Base-by-base conservation (phyloP, 306 rosid genomes). In the Comarum palustre region DNA sequence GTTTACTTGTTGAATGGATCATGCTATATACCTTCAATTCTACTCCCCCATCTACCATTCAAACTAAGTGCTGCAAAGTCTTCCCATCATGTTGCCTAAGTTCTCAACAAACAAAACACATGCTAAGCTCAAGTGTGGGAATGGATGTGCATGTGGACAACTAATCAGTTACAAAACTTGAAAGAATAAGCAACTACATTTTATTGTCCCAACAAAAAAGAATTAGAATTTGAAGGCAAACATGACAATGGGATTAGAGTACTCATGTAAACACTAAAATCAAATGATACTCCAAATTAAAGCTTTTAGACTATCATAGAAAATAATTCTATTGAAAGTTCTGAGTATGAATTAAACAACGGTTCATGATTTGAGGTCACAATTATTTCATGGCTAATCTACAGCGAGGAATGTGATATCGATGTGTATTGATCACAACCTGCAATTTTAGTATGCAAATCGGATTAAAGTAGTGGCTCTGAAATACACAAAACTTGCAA, bases 31-130 rank as follows among this genome's bases (percentile, higher is more conserved):
- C 9, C 43, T 61, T 61, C 43, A 32, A 59, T 24, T 59, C 20
- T 15, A 59, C 65, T 29, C n/a, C 50, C 77, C 75, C 76, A 84
- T 62, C 96, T 83, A 88, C 96, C 96, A 78, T 85, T 90, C 96
- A 90, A 83, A 79, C 17, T 31, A 57, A 66, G 22, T 82, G 22
- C 60, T 54, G 43, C 66, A 51, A 78, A 36, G 42, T 55, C 52
- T 32, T n/a, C 32, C 46, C 27, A 42, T 8, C 25, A 27, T 25
- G 65, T 22, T 66, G 47, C 25, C 38, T 2, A 42, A 22, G 66
- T 15, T 19, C 38, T 41, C 90, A 85, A 74, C 92, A 83, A 89
- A 80, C 90, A 68, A 1, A 16, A 27, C 24, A 25, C 11, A 15
- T 1, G 39, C 39, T 59, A 8, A 52, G 34, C 59, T 4, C 1